Base-by-base conservation (phyloP, 73 alveolate genomes). In the Paramecium pentaurelia region DNA sequence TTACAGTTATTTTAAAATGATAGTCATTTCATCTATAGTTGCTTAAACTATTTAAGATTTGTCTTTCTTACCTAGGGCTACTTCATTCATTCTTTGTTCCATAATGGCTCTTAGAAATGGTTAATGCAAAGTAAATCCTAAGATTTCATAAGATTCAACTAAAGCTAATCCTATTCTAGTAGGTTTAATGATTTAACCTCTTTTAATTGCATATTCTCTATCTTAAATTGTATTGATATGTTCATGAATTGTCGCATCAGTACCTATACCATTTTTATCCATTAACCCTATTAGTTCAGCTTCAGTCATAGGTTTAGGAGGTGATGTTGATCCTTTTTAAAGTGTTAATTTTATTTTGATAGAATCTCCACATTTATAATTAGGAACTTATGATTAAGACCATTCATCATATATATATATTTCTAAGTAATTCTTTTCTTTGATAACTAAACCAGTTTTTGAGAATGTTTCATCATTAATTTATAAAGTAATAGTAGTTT, bases 231-330 rank as follows among this genome's bases (percentile, higher is more conserved):
- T 98, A 93, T 98, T 98, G 71, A 99, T 99, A 95, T 99, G 99
- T 86, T 99, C 99, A 92, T 99, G 99, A 92, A 99, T 99, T 8
- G 99, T 99, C 16, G 99, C 99, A 95, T 99, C 99, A 22, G 99
- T 99, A 10, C 99, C 99, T 34, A 99, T 98, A 22, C 99, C 99
- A 77, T 98, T 96, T 89, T 98, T 95, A 95, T 99, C 99, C 99
- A 99, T 99, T 86, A 94, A 71, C 8, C 97, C 91, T 60, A 99
- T 99, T 30, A 99, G 93, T 88, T 98, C 99, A 27, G 99, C 96
- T 94, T 99, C 99, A 58, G 99, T 98, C 77, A 99, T 95, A 54
- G 97, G 98, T 30, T 93, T 96, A n/a, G 99, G 99, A 8, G 99
- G 98, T 44, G 92, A 90, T 1, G 99, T 99, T 36, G 88, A 92